Evolutionary conservation across 305 asterid genomes (phyloP).

Genomic region (Rubia tinctorum): DNA sequence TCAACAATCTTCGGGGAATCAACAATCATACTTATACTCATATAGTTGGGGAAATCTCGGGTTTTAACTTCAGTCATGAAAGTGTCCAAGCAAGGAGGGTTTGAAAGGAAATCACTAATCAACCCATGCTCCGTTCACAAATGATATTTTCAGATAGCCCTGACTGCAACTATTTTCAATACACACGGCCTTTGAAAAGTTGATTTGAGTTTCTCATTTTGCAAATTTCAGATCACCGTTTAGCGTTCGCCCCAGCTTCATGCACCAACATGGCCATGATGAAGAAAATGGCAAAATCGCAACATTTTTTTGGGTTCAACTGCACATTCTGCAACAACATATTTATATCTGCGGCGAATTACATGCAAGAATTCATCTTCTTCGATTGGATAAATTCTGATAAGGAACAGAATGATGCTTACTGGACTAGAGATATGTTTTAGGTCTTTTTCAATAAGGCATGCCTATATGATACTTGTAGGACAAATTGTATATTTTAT

Average conservation of each 20-base stretch:
- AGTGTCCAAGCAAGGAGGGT: not conserved
- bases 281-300: slow-evolving; percentile 6
- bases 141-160: slow-evolving; percentile 4
- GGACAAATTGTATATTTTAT: no score
- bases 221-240: not conserved
- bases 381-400: no score
- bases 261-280: not conserved
- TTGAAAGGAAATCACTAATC: not conserved
- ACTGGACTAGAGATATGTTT: no score
- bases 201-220: not conserved
- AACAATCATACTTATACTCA: not conserved
- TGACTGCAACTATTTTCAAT: not conserved
- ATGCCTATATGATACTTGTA: no score
- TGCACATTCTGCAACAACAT: not conserved
- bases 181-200: not conserved
- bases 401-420: no score
- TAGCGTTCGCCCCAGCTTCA: not conserved
- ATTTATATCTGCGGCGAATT: not conserved
- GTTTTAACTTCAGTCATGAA: slow-evolving; percentile 3
- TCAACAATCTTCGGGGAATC: no score
- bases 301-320: not conserved
- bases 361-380: slow-evolving; percentile 4
- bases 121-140: slow-evolving; percentile 15
- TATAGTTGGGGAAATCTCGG: slow-evolving; percentile 12
- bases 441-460: no score